phyloP scores from a whole-genome alignment of 1,284 basidiomycete genomes.

The Cutaneotrichosporon mucoides region DNA sequence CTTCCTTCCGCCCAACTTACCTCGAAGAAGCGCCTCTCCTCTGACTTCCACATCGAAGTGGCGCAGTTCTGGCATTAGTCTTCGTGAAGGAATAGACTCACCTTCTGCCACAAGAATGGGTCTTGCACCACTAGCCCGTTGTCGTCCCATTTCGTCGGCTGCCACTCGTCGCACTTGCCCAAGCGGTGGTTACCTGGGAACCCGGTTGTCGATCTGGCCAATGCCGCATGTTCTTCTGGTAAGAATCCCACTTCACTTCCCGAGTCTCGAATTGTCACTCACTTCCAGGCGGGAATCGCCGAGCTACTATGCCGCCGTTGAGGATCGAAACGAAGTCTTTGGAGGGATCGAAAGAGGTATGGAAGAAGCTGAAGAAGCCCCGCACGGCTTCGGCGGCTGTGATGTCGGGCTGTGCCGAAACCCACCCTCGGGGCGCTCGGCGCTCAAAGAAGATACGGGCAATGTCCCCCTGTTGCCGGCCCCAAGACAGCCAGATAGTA shows the following conservation, averaged over 20 bases:
- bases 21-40: conserved; percentile 6
- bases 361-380: conserved; percentile 41
- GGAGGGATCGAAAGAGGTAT: conserved; percentile 20
- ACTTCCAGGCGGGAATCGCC: not conserved
- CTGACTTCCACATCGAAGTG: conserved; percentile 6
- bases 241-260: no score
- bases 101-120: conserved; percentile 49
- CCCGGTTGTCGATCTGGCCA: no score
- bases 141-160: conserved; percentile 38
- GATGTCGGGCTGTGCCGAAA: conserved; percentile 12
- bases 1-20: conserved; percentile 1
- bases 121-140: conserved; percentile 44
- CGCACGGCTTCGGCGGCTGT: conserved; percentile 33
- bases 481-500: conserved; percentile 40
- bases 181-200: no score
- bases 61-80: conserved; percentile 25
- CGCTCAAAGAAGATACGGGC: conserved; percentile 30
- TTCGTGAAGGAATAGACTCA: conserved; percentile 15
- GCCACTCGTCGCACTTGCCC: conserved; percentile 32
- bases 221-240: no score
- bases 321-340: conserved; percentile 34
- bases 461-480: conserved; percentile 32
- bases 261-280: not conserved
- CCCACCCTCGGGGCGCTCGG: conserved; percentile 24
- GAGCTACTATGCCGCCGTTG: conserved; percentile 30